Percentiles rank a stretch among this genome's conserved stretches.
phyloP scores from a whole-genome alignment of 2,329 filamentous ascomycete genomes.

The Claviceps africana region DNA sequence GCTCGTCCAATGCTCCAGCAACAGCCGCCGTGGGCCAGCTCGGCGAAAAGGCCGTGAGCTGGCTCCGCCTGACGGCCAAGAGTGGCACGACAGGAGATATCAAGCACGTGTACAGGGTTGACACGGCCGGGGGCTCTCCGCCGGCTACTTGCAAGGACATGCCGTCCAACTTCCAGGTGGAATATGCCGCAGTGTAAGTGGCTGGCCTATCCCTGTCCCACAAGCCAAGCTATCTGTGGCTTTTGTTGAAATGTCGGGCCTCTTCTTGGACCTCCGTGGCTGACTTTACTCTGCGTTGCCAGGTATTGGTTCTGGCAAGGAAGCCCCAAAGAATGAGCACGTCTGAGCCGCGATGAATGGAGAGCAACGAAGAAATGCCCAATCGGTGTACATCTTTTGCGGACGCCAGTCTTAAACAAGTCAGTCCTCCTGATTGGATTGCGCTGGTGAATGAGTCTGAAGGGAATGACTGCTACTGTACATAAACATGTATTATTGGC shows the following conservation, averaged over 20 bases:
- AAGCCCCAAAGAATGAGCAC: neutral
- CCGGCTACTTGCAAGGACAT: slow-evolving; percentile 59
- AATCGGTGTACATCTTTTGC: no score
- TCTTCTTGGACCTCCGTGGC: neutral
- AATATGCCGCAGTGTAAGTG: slow-evolving; percentile 72
- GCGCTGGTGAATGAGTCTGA: no score
- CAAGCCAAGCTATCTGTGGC: neutral
- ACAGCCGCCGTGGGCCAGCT: slow-evolving; percentile 43
- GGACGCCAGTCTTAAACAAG: neutral
- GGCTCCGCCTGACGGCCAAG: slow-evolving; percentile 56
- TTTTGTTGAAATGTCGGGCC: no score
- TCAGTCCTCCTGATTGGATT: neutral
- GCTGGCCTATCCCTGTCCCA: slow-evolving; percentile 18
- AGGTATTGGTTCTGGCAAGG: slow-evolving; percentile 27
- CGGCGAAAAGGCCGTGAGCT: slow-evolving; percentile 59
- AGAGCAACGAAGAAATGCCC: neutral
- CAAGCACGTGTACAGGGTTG: slow-evolving; percentile 67
- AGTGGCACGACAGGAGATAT: slow-evolving; percentile 44
- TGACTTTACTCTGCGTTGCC: neutral
- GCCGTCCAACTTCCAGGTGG: slow-evolving; percentile 50
- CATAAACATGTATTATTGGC: neutral
- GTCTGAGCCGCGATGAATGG: neutral
- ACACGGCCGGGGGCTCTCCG: slow-evolving; percentile 68
- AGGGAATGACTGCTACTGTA: neutral
- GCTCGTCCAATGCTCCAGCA: slow-evolving; percentile 46